Conservation (phyloP, 805 yeast genomes). For the Candida piceae region DNA sequence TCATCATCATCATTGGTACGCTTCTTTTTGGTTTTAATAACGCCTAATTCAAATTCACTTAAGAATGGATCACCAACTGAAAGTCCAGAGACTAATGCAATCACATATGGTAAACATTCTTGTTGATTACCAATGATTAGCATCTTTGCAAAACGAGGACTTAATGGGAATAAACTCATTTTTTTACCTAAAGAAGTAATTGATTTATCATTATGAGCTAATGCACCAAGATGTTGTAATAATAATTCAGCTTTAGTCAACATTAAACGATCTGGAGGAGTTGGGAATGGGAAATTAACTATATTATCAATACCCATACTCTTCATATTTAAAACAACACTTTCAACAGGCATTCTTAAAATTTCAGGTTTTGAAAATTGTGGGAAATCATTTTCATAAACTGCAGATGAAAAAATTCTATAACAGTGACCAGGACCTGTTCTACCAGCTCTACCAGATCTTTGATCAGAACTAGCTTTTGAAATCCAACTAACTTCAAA, state of each 20-base stretch:
- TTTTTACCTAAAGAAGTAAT: conserved; percentile 77
- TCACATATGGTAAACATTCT: conserved; percentile 79
- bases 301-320: conserved; percentile 94
- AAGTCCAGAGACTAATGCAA: conserved; percentile 85
- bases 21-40: conserved; percentile 28
- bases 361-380: conserved; percentile 89
- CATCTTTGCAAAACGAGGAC: conserved; percentile 92
- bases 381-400: conserved; percentile 77
- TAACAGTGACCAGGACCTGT: conserved; percentile 99
- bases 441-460: conserved; percentile 97
- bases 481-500: conserved; percentile 89
- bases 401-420: conserved; percentile 87
- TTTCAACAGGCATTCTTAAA: conserved; percentile 91
- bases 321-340: conserved; percentile 93
- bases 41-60: conserved; percentile 68
- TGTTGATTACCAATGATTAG: conserved; percentile 82
- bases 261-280: conserved; percentile 70
- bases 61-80: conserved; percentile 93
- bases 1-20: conserved; percentile 29
- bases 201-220: conserved; percentile 41
- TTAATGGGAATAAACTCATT: conserved; percentile 88
- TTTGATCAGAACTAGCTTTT: conserved; percentile 92
- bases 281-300: conserved; percentile 87
- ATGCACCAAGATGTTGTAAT: conserved; percentile 72
- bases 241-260: conserved; percentile 63